A percentile compares a stretch with the other conserved stretches of the same genome.
phyloP scores from a whole-genome alignment of 1,284 basidiomycete genomes.

The Singerocomus rubriflavus region DNA sequence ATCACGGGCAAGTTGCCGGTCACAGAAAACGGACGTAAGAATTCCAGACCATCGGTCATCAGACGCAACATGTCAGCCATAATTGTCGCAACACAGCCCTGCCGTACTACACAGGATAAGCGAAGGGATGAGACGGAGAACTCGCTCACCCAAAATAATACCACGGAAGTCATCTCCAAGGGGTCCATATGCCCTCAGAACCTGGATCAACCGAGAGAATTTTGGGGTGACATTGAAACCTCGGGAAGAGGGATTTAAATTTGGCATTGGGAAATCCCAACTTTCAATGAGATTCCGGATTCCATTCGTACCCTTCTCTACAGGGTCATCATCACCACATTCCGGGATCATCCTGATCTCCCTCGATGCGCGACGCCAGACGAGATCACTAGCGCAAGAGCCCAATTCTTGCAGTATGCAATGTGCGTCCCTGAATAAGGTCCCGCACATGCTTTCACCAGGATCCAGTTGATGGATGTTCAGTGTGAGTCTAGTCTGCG shows the following conservation, averaged over 20 bases:
- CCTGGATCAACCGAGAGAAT: constrained; percentile 54
- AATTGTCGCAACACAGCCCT: constrained; percentile 41
- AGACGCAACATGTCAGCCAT: constrained; percentile 47
- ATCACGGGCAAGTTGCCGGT: constrained; percentile 25
- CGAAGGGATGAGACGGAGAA: constrained; percentile 1
- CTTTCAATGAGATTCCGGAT: constrained; percentile 48
- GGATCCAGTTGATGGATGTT: constrained; percentile 39
- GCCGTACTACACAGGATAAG: constrained; percentile 39
- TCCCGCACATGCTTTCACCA: constrained; percentile 36
- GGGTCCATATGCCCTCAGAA: constrained; percentile 50
- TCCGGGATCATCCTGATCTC: constrained; percentile 29
- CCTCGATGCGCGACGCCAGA: constrained; percentile 55
- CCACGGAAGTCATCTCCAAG: constrained; percentile 58
- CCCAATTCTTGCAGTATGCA: constrained; percentile 52
- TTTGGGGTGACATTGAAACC: constrained; percentile 66
- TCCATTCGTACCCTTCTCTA: constrained; percentile 22
- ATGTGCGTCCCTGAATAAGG: constrained; percentile 45
- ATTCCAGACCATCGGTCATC: constrained; percentile 41
- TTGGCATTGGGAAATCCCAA: constrained; percentile 60
- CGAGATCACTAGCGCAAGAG: constrained; percentile 58
- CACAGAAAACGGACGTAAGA: constrained; percentile 40
- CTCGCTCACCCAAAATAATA: constrained; percentile 57
- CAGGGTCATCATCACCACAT: constrained; percentile 34
- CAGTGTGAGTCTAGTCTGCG: constrained; percentile 35
- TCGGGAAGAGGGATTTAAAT: constrained; percentile 48